Conservation (phyloP, 2,329 filamentous ascomycete genomes). For the Zasmidium citrigriseum region DNA sequence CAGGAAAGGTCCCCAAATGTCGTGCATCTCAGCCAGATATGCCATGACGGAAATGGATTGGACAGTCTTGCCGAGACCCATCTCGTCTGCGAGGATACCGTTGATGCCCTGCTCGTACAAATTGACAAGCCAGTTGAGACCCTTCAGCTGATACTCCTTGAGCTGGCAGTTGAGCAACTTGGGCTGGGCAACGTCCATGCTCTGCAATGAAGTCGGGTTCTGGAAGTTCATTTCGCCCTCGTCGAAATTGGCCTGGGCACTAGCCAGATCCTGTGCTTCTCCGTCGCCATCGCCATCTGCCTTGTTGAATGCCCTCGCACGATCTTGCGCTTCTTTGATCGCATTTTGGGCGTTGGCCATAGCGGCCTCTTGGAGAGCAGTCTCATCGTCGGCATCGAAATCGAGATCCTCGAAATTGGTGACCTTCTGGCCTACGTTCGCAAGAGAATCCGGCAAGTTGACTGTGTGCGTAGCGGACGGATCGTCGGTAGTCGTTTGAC, state of each 20-base stretch:
- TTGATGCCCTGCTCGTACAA: constrained; percentile 99
- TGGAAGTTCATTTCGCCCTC: constrained; percentile 99
- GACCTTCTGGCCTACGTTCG: constrained; percentile 66
- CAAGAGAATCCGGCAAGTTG: constrained; percentile 50
- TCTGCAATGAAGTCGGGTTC: constrained; percentile 91
- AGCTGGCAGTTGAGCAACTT: constrained; percentile 90
- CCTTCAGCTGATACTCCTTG: constrained; percentile 98
- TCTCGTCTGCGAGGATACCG: constrained; percentile 96
- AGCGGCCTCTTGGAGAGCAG: constrained; percentile 75
- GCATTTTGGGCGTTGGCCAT: constrained; percentile 96
- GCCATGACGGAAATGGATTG: constrained; percentile 99
- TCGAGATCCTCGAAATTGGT: constrained; percentile 93
- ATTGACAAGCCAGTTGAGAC: constrained; percentile 98
- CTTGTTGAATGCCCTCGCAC: constrained; percentile 90
- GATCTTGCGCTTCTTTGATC: constrained; percentile 89
- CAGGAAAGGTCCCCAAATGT: constrained; percentile 96
- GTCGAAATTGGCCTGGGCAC: constrained; percentile 61
- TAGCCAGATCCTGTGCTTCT: constrained; percentile 54
- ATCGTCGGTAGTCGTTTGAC: constrained; percentile 46
- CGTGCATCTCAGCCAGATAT: constrained; percentile 93
- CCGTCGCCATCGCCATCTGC: constrained; percentile 48
- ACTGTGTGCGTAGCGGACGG: constrained; percentile 47
- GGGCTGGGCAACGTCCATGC: constrained; percentile 91
- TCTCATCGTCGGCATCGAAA: constrained; percentile 94
- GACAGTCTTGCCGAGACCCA: constrained; percentile 98